These are phyloP conservation scores for Acanthamoeba healyi DNA, from an alignment of 208 protist species.

Conservation along the genomic window DNA sequence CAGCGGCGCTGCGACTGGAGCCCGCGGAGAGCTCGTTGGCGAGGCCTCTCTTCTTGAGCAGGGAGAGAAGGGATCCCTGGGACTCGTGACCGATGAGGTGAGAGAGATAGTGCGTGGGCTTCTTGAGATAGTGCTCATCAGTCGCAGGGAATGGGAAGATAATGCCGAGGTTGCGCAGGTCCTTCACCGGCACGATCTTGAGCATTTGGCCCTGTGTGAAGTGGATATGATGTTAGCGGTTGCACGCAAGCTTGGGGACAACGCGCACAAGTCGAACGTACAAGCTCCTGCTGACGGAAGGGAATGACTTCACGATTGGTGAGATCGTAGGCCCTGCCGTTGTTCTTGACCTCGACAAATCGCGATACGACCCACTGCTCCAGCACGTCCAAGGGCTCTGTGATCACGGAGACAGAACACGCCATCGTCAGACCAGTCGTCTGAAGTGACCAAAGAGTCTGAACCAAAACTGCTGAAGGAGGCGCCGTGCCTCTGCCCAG, in stretches of 20 bases:
- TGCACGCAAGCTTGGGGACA: no score
- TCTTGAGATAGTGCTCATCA: conserved; percentile 84
- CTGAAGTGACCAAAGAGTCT: background rate
- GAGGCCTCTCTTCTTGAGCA: conserved; percentile 90
- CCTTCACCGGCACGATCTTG: conserved; percentile 89
- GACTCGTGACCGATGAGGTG: conserved; percentile 96
- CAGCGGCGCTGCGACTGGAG: conserved; percentile 82
- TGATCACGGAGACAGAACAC: background rate
- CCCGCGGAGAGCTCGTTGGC: conserved; percentile 91
- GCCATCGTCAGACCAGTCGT: no score
- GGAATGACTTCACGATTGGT: conserved; percentile 6
- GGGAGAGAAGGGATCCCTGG: conserved; percentile 92
- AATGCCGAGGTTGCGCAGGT: conserved; percentile 86
- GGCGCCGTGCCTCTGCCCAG: conserved; percentile 79
- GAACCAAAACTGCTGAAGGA: background rate
- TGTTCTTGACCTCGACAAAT: conserved; percentile 14
- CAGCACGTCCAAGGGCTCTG: conserved; percentile 52
- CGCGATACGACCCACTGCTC: conserved; percentile 47
- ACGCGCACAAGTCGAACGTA: no score
- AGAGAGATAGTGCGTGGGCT: conserved; percentile 91
- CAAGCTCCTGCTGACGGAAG: conserved; percentile 48
- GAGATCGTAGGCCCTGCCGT: background rate
- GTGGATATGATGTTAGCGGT: background rate
- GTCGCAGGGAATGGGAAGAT: conserved; percentile 88
- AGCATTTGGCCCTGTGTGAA: conserved; percentile 24